Evolutionary conservation across 2,329 filamentous ascomycete genomes (phyloP), one percentile per base, ranked within the genome.

Genomic region (Fusarium sp.): DNA sequence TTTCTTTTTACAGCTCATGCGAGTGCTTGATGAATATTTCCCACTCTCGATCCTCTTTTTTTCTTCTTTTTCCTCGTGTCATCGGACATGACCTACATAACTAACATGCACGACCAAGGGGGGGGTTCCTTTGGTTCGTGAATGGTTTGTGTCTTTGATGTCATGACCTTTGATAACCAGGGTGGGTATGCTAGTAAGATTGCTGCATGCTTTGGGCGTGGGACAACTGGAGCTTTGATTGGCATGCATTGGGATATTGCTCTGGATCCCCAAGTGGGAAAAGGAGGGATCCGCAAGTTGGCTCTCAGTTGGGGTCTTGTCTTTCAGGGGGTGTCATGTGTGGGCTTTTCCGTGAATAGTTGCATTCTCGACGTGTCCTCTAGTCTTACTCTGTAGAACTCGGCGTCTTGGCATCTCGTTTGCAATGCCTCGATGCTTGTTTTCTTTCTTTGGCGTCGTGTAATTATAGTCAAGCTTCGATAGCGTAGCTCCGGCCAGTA

Each of bases 171-270:
- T 42, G 74, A 59, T 68, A 63, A 38, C 60, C 31, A 11, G 14
- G 10, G 71, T 68, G 68, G 71, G 58, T 66, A 74, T 74, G 69
- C 10, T 38, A 70, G 65, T 74, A 70, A 74, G 42, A 74, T 74
- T 74, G 29, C 71, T 63, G 47, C 71, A 63, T 72, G 36, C 65
- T 63, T 63, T 58, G n/a, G 71, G 68, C 61, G 71, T 74, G 68
- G 57, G 68, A 66, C 63, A 36, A 50, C 22, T 8, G 14, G 18
- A 22, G 52, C 25, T 45, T 45, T 74, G 65, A 64, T 73, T 74
- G 72, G 72, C 33, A 74, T 73, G 71, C 50, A 69, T 65, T 42
- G 65, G 72, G 71, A 74, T 70, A 72, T 74, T 74, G 57, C 68
- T 38, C 61, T 74, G 71, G 71, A 63, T 68, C 40, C 68, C 68